phyloP scores from a whole-genome alignment of 2,329 filamentous ascomycete species.

The Cordyceps militaris region DNA sequence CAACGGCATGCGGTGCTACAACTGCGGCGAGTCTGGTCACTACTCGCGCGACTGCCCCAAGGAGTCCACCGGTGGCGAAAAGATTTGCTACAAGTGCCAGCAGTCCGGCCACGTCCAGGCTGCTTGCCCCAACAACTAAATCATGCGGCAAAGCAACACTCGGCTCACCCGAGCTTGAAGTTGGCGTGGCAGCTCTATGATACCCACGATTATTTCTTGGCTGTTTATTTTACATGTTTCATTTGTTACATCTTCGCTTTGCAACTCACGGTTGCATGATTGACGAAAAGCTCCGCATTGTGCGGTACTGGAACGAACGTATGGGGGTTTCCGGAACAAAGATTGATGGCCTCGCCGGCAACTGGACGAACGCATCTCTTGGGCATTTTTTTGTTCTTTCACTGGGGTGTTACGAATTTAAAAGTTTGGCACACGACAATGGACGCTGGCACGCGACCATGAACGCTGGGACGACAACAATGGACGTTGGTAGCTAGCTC shows the following conservation, averaged over 20 bases:
- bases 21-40: conserved; percentile 91
- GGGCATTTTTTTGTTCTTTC: conserved; percentile 9
- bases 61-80: conserved; percentile 78
- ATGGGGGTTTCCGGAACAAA: conserved; percentile 5
- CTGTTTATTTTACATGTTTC: conserved; percentile 21
- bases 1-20: conserved; percentile 99
- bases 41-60: conserved; percentile 94
- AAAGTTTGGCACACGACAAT: conserved; percentile 10
- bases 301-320: neutral
- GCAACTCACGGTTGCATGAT: conserved; percentile 8
- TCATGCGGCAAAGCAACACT: conserved; percentile 17
- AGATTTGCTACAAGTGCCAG: conserved; percentile 97
- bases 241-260: conserved; percentile 10
- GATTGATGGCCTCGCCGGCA: conserved; percentile 10
- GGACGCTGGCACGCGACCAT: conserved; percentile 6
- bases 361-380: conserved; percentile 3
- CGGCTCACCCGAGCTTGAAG: conserved; percentile 18
- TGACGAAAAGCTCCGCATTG: conserved; percentile 8
- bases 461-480: neutral
- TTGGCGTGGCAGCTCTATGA: conserved; percentile 36
- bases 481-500: conserved; percentile 1
- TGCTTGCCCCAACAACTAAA: conserved; percentile 77
- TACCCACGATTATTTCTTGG: conserved; percentile 32
- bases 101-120: conserved; percentile 84
- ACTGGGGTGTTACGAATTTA: conserved; percentile 9